Evolutionary conservation across 2,329 filamentous ascomycete species (phyloP).

Genomic region (Fusarium brachygibbosum): DNA sequence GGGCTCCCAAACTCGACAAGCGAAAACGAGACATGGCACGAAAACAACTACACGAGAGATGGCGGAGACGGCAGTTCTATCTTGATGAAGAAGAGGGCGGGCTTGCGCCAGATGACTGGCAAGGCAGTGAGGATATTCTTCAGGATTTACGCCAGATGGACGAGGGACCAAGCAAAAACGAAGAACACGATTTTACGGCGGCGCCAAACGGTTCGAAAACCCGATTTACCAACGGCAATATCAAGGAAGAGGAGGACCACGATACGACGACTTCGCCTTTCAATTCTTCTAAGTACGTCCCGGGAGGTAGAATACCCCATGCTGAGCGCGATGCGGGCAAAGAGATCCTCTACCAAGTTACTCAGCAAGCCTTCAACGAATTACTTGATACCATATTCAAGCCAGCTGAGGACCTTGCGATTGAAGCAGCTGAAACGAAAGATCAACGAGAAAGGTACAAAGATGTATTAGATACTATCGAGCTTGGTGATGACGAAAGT

Average conservation of each 20-base stretch:
- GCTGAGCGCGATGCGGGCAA: slow-evolving; percentile 86
- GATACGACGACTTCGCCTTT: slow-evolving; percentile 80
- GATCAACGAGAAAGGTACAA: slow-evolving; percentile 70
- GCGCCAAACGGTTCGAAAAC: slow-evolving; percentile 85
- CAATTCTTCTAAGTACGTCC: slow-evolving; percentile 80
- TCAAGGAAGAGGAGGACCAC: slow-evolving; percentile 78
- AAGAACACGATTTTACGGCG: slow-evolving; percentile 61
- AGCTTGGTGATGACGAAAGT: slow-evolving; percentile 50
- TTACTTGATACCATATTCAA: slow-evolving; percentile 89
- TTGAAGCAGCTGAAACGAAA: slow-evolving; percentile 75
- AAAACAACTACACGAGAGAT: slow-evolving; percentile 75
- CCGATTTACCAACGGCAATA: slow-evolving; percentile 78
- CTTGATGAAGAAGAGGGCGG: slow-evolving; percentile 87
- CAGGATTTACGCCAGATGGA: slow-evolving; percentile 52
- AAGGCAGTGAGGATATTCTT: slow-evolving; percentile 70
- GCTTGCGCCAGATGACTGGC: slow-evolving; percentile 73
- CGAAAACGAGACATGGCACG: slow-evolving; percentile 61
- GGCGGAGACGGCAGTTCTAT: slow-evolving; percentile 84
- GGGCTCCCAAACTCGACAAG: slow-evolving; percentile 57
- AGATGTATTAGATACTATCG: slow-evolving; percentile 61
- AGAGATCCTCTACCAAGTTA: slow-evolving; percentile 91
- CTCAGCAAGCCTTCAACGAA: slow-evolving; percentile 92
- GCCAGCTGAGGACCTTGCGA: slow-evolving; percentile 79
- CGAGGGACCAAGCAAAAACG: slow-evolving; percentile 61
- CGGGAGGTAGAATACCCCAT: slow-evolving; percentile 82